Evolutionary conservation across 164 flowering plant genomes (phyloP), one percentile per base, ranked within the genome.

Genomic region (Piper betle): DNA sequence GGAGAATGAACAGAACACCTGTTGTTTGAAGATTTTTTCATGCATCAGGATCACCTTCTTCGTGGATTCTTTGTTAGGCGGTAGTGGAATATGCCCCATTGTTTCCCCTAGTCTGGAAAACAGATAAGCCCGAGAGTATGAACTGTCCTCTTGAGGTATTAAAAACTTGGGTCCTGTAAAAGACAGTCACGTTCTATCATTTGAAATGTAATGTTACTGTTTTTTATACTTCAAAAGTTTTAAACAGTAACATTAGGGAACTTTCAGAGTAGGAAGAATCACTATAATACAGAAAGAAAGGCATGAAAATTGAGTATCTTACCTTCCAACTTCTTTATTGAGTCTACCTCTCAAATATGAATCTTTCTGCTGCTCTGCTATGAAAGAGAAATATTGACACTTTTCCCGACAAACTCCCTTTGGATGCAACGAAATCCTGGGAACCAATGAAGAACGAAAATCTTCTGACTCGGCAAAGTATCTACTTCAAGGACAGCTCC

Each of bases 1-100:
- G 20, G 6, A 62, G 53, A 40, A 19, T 19, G 54, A 53, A 15
- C 38, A 15, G 37, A n/a, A 17, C 73, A 90, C 97, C 97, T 89
- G 97, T 63, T 87, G 80, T 78, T 79, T 80, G 80, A 89, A 89
- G 40, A 81, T 84, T 69, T 82, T 80, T 74, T 89, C 97, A 65
- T 89, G 97, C 69, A 78, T 81, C 43, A 89, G 65, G 69, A 89
- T 87, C 39, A 89, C 85, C 82, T 77, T 72, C 75, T 79, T 89
- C 91, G 87, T 76, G 73, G 59, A 70, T 62, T 86, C 87, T 71
- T 69, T 79, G 37, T 81, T 82, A 63, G 68, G 74, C 7, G 81
- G 75, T 61, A 70, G 61, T 33, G 75, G 61, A 52, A 59, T 55
- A 72, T 73, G 80, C 77, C 78, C 88, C 88, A 85, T 85, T 33